Base-by-base conservation (phyloP, 2,329 filamentous ascomycete species). In the Alternaria sp. region DNA sequence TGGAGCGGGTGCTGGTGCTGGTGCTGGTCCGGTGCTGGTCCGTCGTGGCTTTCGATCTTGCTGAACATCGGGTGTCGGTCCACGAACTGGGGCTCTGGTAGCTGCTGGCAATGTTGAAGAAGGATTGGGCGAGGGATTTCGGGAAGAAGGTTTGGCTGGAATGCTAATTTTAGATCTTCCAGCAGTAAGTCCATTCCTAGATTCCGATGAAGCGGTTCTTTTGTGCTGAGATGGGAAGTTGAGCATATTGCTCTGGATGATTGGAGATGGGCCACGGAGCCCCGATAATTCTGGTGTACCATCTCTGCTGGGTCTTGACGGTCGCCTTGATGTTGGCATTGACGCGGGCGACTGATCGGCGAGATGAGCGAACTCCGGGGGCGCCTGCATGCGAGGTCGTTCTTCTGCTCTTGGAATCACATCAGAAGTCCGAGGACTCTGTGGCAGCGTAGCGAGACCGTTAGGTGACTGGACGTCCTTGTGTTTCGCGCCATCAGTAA, bases 191-290 rank as follows among this genome's bases (percentile, higher is more conserved):
- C 69, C 65, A 43, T 60, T 70, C 65, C 80, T 74, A 44, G 79
- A 77, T 13, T 85, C 85, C 25, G 79, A 76, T 10, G 86, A 88
- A 10, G 81, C 81, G 44, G 82, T 84, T 45, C 85, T 81, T 69
- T 80, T 85, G 70, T 88, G 86, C 13, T 82, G 80, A 15, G 82
- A 81, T 25, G 82, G 82, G 21, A 86, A 77, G 46, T 79, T 81
- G 3, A 81, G 76, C 63, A 88, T 79, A 64, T 88, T 87, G 69
- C 86, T 88, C 62, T 86, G 84, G 15, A 88, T 83, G 13, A 89
- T 78, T 6, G 86, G 85, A 1, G 84, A 86, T 12, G 84, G 81
- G 12, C 83, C 80, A 59, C 83, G 76, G 47, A 82, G 75, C 25
- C 81, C 78, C 17, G 74, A 62, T n/a, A 85, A 76, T 36, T 80